Evolutionary conservation across 176 grass and related monocot species (phyloP).

Genomic region (Ampelocalamus luodianensis): DNA sequence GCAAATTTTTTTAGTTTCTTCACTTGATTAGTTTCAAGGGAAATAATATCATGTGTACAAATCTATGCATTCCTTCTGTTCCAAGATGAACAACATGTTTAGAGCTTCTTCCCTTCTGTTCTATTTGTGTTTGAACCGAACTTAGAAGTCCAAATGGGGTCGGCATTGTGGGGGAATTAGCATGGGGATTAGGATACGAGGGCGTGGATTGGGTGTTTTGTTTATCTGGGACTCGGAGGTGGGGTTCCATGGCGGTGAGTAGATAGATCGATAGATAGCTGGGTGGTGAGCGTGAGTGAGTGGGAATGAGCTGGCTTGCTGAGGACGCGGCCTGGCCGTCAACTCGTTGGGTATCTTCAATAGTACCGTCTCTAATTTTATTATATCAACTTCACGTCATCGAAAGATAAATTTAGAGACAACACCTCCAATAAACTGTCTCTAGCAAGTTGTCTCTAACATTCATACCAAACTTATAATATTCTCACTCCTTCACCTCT

Average conservation of each 20-base stretch:
- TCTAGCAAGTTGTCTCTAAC: too few relatives aligned
- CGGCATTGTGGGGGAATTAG: neutral
- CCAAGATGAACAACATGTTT: constrained; percentile 11
- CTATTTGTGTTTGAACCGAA: constrained; percentile 28
- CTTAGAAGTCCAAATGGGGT: neutral
- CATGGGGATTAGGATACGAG: neutral
- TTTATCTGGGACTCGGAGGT: constrained; percentile 3
- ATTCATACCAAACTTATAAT: too few relatives aligned
- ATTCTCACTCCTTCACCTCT: too few relatives aligned
- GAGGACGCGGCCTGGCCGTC: neutral
- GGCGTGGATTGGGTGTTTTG: neutral
- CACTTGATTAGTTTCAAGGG: constrained; percentile 37
- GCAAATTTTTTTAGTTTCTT: constrained; percentile 41
- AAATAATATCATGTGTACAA: constrained; percentile 55
- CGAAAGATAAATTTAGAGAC: too few relatives aligned
- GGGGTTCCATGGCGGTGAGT: neutral
- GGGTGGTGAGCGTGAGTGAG: constrained; percentile 2
- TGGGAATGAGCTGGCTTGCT: constrained; percentile 33
- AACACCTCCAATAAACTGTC: too few relatives aligned
- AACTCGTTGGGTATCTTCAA: too few relatives aligned
- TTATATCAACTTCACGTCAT: too few relatives aligned
- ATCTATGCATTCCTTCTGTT: constrained; percentile 28
- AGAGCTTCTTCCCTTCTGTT: neutral
- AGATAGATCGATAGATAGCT: neutral
- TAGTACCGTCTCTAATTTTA: too few relatives aligned